Conservation (phyloP, 2,329 filamentous ascomycete genomes). For the Emmonsiellopsis sp. region DNA sequence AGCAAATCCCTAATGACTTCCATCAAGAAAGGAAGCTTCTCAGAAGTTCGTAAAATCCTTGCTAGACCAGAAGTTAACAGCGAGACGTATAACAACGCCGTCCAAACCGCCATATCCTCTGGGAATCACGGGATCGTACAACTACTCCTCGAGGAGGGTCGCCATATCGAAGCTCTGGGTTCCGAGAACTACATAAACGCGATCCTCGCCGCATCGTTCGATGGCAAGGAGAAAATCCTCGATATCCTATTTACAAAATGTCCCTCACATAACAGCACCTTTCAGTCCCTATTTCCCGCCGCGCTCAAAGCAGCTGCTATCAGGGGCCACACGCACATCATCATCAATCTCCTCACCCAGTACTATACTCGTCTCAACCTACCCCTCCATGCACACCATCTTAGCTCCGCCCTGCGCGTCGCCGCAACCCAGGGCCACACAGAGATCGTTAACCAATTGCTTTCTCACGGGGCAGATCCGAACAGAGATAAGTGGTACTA, state of each 20-base stretch:
- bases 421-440: not conserved
- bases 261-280: not conserved
- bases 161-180: not conserved
- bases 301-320: not conserved
- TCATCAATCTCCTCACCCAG: not conserved
- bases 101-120: not conserved
- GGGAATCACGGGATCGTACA: not conserved
- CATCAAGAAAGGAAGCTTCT: not conserved
- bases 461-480: not conserved
- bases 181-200: not conserved
- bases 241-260: not conserved
- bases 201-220: not conserved
- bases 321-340: not conserved
- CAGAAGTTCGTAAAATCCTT: not conserved
- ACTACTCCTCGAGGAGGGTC: not conserved
- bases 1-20: not conserved
- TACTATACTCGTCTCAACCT: not conserved
- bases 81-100: not conserved
- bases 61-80: not conserved
- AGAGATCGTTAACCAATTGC: not conserved
- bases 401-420: not conserved
- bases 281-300: not conserved
- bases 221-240: not conserved
- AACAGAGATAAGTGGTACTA: not conserved
- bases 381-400: not conserved